Percentiles rank a stretch among this genome's conserved stretches.
Conservation (phyloP, 2,329 filamentous ascomycete genomes). For the Pyrenophora graminea region DNA sequence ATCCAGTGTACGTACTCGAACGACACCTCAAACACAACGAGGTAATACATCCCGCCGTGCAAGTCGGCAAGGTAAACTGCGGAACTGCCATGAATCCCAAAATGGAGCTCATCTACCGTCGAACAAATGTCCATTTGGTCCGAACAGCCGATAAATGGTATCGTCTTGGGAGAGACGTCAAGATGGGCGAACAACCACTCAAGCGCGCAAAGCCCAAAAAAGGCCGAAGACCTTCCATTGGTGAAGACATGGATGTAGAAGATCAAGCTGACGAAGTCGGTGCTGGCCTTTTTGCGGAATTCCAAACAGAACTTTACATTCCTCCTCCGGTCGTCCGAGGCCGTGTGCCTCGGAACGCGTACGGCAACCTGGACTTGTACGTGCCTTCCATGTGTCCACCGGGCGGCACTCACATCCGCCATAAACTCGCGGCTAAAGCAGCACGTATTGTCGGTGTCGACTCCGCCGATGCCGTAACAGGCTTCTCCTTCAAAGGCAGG, state of each 20-base stretch:
- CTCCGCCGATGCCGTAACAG: constrained; percentile 86
- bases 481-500: constrained; percentile 84
- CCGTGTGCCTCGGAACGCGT: constrained; percentile 66
- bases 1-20: constrained; percentile 76
- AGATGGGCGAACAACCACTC: constrained; percentile 73
- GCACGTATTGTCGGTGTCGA: constrained; percentile 78
- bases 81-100: constrained; percentile 61
- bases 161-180: constrained; percentile 79
- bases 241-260: constrained; percentile 39
- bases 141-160: constrained; percentile 90
- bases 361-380: constrained; percentile 67
- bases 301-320: constrained; percentile 71
- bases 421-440: constrained; percentile 67
- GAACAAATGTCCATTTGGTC: constrained; percentile 77
- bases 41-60: constrained; percentile 72
- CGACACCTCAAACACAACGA: constrained; percentile 83
- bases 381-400: constrained; percentile 66
- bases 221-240: constrained; percentile 28
- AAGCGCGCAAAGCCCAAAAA: constrained; percentile 63
- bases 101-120: constrained; percentile 79
- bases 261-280: constrained; percentile 50
- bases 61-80: constrained; percentile 76
- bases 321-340: constrained; percentile 77
- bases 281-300: constrained; percentile 61
- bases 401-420: constrained; percentile 62